Evolutionary conservation across 495 filamentous ascomycete species (phyloP), one percentile per base, ranked within the genome.

Genomic region (Annulohypoxylon maeteangense): DNA sequence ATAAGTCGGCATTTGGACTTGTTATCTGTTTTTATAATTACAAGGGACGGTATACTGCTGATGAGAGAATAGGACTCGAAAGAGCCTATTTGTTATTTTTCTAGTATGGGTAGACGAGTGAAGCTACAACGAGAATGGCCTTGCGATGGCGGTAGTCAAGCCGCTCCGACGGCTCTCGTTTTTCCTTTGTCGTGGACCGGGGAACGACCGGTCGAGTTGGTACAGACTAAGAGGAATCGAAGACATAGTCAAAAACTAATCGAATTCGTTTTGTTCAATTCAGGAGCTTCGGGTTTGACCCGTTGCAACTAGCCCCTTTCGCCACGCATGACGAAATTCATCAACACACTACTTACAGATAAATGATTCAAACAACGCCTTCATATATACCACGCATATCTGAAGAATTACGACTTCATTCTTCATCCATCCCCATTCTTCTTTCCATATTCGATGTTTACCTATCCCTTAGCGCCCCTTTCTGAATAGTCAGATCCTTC

Each of bases 141-240:
- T 56, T 36, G 45, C 42, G 48, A 29, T 40, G 25, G 12, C 42
- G 29, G 20, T 51, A 16, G 20, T 23, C 2, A 50, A 22, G n/a
- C 22, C 31, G 29, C 36, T 31, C 10, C 62, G 40, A 38, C 18
- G 38, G 18, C 56, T 66, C 56, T 20, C 72, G 31, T 50, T 38
- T 72, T 72, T 67, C 66, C 23, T 70, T 67, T 75, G 65, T 72
- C 40, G 38, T 75, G 64, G 64, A 72, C 50, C 65, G 53, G 40
- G 57, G 36, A 32, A 69, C 32, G 50, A 53, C 59, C 63, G 44
- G 71, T 29, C 25, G 14, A 60, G 62, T 34, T 54, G 20, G 20
- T 42, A 50, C 7, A 18, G 54, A 29, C 16, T 42, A 25, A 44
- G 53, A 53, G 59, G 53, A 64, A 54, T 56, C 38, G n/a, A 14